Conservation (phyloP, 805 yeast genomes). For the Cyberlindnera mycetangii region DNA sequence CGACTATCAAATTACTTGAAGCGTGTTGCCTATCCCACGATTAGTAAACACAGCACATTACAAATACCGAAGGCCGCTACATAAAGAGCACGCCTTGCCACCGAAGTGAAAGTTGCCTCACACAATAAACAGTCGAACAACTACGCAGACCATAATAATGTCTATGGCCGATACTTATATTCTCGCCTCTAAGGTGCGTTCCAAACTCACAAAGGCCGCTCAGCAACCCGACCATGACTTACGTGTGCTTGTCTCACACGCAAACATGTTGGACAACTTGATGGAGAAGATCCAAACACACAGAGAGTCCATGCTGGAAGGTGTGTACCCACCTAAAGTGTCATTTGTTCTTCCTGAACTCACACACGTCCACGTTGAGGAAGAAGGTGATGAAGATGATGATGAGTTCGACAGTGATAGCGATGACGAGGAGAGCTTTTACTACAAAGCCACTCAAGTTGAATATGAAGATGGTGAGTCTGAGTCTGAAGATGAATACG, state of each 20-base stretch:
- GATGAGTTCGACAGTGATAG: conserved; percentile 21
- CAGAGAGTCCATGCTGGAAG: conserved; percentile 14
- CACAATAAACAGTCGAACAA: neutral
- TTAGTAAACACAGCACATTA: conserved; percentile 3
- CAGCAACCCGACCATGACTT: conserved; percentile 24
- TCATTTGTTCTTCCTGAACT: conserved; percentile 12
- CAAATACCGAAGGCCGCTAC: too few relatives aligned
- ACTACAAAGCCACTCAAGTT: conserved; percentile 13
- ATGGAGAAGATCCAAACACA: conserved; percentile 25
- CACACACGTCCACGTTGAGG: conserved; percentile 8
- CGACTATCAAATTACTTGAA: neutral
- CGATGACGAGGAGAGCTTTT: conserved; percentile 8
- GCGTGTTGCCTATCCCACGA: conserved; percentile 3
- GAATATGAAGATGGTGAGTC: conserved; percentile 13
- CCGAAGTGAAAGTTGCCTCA: too few relatives aligned
- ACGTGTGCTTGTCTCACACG: conserved; percentile 27
- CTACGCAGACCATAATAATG: conserved; percentile 8
- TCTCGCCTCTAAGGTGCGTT: conserved; percentile 26
- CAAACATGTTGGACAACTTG: conserved; percentile 26
- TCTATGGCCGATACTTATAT: conserved; percentile 25
- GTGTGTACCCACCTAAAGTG: conserved; percentile 9
- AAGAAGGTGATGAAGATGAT: conserved; percentile 15
- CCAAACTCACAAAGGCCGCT: conserved; percentile 27
- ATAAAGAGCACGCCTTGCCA: too few relatives aligned
- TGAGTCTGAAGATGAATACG: conserved; percentile 8